These are phyloP conservation scores for Poa pratensis DNA, from an alignment of 176 grass and related monocot genomes.

Conservation along the genomic window DNA sequence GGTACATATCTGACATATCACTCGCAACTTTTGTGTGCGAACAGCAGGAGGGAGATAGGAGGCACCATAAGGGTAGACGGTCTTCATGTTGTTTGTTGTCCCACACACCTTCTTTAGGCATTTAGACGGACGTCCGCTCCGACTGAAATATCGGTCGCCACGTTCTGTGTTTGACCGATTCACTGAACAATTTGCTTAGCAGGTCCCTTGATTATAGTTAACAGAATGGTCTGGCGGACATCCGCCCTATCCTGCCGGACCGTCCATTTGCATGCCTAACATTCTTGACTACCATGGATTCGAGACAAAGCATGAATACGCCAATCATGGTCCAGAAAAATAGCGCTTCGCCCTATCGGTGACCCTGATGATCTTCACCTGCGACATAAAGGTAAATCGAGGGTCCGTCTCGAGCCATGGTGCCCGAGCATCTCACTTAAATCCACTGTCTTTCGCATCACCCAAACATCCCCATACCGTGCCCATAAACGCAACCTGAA, in stretches of 20 bases:
- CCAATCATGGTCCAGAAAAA: background rate
- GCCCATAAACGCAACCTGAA: constrained; percentile 30
- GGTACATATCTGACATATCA: too few species aligned
- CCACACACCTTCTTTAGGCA: background rate
- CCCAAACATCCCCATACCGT: background rate
- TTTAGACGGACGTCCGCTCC: too few species aligned
- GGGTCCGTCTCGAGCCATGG: too few species aligned
- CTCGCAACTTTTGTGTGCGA: background rate
- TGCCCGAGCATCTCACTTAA: background rate
- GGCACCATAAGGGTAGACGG: background rate
- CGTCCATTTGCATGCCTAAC: too few species aligned
- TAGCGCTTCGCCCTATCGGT: background rate
- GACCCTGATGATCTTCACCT: background rate
- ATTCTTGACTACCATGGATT: background rate
- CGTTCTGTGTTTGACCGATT: too few species aligned
- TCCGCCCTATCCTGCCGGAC: too few species aligned
- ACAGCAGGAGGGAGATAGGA: background rate
- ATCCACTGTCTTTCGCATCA: background rate
- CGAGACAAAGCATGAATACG: too few species aligned
- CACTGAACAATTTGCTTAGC: too few species aligned
- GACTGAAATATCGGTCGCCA: too few species aligned
- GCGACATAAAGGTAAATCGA: background rate
- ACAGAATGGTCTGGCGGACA: too few species aligned
- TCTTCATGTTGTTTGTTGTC: background rate
- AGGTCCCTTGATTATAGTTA: too few species aligned